A percentile compares a stretch with the other conserved stretches of the same genome.
Evolutionary conservation across 1,284 basidiomycete species (phyloP).

Genomic region (Cryptococcus sp.): DNA sequence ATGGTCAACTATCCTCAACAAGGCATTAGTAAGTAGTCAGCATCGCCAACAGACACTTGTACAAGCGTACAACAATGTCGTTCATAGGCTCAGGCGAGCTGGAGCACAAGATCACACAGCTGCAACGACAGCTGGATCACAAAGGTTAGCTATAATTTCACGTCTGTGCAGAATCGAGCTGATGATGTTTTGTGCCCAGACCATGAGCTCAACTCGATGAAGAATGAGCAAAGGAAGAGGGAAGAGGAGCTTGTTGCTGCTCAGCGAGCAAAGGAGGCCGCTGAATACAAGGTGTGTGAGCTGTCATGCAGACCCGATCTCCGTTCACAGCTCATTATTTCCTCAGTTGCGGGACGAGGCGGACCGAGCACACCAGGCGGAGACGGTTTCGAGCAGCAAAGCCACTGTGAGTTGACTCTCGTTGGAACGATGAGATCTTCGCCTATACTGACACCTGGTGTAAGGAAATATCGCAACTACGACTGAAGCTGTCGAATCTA

Average conservation of each 20-base stretch:
- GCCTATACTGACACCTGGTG: neutral
- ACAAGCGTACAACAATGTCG: constrained; percentile 28
- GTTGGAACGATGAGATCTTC: neutral
- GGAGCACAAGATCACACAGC: constrained; percentile 42
- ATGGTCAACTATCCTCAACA: no score
- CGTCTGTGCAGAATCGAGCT: neutral
- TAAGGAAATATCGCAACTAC: constrained; percentile 40
- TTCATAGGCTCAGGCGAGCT: constrained; percentile 48
- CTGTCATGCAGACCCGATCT: neutral
- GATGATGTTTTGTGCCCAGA: constrained; percentile 22
- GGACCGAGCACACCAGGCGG: constrained; percentile 34
- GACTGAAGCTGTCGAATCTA: constrained; percentile 43
- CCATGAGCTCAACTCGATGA: constrained; percentile 38
- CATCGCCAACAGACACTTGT: no score
- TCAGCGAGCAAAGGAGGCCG: constrained; percentile 33
- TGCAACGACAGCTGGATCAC: constrained; percentile 42
- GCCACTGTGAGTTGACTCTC: constrained; percentile 21
- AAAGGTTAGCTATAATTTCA: constrained; percentile 37
- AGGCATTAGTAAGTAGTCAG: no score
- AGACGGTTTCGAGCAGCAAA: constrained; percentile 22
- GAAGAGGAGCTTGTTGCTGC: constrained; percentile 31
- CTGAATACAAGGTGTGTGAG: constrained; percentile 39
- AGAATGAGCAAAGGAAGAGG: constrained; percentile 45
- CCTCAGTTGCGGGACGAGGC: constrained; percentile 34
- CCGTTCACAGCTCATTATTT: neutral